phyloP scores from a whole-genome alignment of 306 rosid species.

The Rosa lucieae region DNA sequence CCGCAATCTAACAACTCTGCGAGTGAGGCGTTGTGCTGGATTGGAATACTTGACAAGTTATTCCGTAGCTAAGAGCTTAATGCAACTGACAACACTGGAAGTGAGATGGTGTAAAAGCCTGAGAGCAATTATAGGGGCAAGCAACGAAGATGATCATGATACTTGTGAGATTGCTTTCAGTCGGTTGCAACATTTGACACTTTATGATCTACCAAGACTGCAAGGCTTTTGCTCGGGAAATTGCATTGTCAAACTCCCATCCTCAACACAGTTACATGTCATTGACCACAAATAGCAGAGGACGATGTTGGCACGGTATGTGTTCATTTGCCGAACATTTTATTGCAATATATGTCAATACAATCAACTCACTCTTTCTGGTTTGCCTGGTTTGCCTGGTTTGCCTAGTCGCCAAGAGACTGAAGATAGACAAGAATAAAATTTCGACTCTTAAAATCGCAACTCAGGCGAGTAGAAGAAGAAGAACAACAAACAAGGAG shows the following conservation, averaged over 20 bases:
- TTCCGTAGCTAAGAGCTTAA: background rate
- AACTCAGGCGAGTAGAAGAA: background rate
- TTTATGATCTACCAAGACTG: rapidly evolving
- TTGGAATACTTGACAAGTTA: background rate
- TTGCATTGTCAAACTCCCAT: background rate
- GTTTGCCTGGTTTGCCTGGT: no score
- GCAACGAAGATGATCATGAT: background rate
- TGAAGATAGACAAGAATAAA: background rate
- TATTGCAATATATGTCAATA: no score
- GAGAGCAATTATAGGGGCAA: background rate
- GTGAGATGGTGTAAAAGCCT: rapidly evolving
- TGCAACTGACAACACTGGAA: background rate
- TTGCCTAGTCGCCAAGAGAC: background rate
- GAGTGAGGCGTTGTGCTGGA: rapidly evolving
- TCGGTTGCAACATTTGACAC: background rate
- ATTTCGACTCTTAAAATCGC: background rate
- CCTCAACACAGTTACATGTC: no score
- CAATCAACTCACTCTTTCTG: no score
- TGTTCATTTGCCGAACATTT: no score
- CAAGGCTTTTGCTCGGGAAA: background rate
- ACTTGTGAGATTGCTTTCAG: background rate
- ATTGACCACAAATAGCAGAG: background rate
- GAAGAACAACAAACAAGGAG: background rate
- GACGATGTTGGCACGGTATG: background rate
- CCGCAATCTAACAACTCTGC: background rate